Conservation (phyloP, 495 filamentous ascomycete genomes). For the Peziza echinospora region DNA sequence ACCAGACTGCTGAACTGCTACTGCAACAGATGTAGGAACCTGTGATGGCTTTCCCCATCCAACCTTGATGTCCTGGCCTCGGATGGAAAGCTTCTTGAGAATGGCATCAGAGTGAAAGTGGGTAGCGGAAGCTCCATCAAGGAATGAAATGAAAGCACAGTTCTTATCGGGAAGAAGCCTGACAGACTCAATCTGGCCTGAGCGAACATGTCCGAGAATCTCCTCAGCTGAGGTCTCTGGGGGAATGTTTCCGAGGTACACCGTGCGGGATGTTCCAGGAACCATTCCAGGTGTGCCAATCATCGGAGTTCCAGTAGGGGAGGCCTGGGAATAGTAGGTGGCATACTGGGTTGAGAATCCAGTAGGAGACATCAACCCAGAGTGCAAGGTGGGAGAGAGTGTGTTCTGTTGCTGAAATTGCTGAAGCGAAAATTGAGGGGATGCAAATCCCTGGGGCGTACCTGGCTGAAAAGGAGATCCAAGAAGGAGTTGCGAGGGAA, state of each 20-base stretch:
- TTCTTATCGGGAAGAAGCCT: constrained; percentile 94
- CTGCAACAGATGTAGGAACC: constrained; percentile 86
- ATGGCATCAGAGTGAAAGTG: constrained; percentile 99
- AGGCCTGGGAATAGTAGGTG: constrained; percentile 17
- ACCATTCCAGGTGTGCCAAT: constrained; percentile 54
- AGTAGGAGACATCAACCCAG: constrained; percentile 18
- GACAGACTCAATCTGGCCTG: constrained; percentile 96
- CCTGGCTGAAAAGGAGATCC: constrained; percentile 94
- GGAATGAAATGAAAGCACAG: constrained; percentile 97
- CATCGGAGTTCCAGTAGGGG: constrained; percentile 45
- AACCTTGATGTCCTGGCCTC: constrained; percentile 97
- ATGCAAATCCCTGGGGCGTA: constrained; percentile 70
- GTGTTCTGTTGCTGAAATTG: constrained; percentile 55
- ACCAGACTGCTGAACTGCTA: constrained; percentile 91
- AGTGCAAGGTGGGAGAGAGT: constrained; percentile 57
- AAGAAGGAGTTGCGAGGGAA: constrained; percentile 82
- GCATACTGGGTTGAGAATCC: constrained; percentile 18
- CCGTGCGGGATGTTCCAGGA: constrained; percentile 81
- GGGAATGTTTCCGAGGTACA: constrained; percentile 94
- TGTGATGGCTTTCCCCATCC: constrained; percentile 98
- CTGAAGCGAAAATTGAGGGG: constrained; percentile 74
- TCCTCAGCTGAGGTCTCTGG: constrained; percentile 96
- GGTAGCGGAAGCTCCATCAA: constrained; percentile 87
- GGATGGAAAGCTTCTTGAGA: constrained; percentile 93
- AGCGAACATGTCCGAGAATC: constrained; percentile 88